These are phyloP conservation scores for Trametes cingulata DNA, from an alignment of 768 basidiomycete genomes.

Conservation along the genomic window DNA sequence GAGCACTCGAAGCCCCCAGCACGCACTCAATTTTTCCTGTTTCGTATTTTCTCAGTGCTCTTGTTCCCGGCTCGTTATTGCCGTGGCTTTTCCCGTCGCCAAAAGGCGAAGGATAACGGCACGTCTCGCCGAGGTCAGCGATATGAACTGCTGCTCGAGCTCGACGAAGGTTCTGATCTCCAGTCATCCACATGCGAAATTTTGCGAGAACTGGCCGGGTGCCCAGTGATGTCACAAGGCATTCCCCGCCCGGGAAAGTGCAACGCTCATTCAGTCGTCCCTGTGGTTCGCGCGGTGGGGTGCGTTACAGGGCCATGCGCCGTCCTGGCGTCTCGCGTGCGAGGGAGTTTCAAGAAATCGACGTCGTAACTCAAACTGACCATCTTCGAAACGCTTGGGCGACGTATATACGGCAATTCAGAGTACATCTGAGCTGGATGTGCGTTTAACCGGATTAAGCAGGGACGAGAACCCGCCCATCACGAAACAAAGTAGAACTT, in stretches of 20 bases:
- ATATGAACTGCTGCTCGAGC: conserved; percentile 17
- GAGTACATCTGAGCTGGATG: conserved; percentile 1
- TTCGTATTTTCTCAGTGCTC: not conserved
- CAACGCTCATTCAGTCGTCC: not conserved
- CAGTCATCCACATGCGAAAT: conserved; percentile 2
- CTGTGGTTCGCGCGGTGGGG: conserved; percentile 1
- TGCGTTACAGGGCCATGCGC: conserved; percentile 2
- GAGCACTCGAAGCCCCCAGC: not conserved
- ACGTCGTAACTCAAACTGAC: conserved; percentile 17
- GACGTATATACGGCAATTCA: conserved; percentile 9
- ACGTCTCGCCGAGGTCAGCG: conserved; percentile 20
- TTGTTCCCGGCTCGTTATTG: conserved; percentile 4
- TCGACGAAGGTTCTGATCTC: conserved; percentile 18
- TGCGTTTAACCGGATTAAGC: conserved; percentile 9
- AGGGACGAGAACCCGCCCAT: conserved; percentile 3
- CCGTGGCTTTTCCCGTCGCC: conserved; percentile 12
- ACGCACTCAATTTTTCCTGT: conserved; percentile 6
- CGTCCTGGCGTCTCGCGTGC: conserved; percentile 3
- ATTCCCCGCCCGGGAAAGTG: conserved; percentile 1
- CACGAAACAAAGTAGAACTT: conserved; percentile 6
- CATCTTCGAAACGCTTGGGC: conserved; percentile 12
- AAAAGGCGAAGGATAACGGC: conserved; percentile 11
- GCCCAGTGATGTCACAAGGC: conserved; percentile 15
- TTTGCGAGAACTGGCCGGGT: conserved; percentile 1
- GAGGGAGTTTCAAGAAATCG: conserved; percentile 8